Conservation (phyloP, 495 filamentous ascomycete genomes). For the Hypoxylon trugodes region DNA sequence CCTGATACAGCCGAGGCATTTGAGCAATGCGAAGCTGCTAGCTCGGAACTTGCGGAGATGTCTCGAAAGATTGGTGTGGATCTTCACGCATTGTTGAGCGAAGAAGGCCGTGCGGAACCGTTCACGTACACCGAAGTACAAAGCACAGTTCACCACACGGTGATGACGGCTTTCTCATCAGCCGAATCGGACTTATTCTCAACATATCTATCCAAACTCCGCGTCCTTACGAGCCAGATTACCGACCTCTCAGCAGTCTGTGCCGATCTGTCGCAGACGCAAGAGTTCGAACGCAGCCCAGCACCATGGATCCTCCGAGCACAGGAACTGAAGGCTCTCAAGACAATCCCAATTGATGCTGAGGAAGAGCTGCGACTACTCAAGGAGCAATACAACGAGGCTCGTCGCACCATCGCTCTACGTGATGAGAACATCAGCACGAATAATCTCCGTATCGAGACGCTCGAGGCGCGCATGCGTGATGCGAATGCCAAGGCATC, state of each 20-base stretch:
- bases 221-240: conserved; percentile 68
- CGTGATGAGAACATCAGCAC: conserved; percentile 75
- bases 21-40: conserved; percentile 67
- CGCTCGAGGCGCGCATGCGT: conserved; percentile 80
- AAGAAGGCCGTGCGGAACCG: conserved; percentile 76
- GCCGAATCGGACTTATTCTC: conserved; percentile 70
- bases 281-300: conserved; percentile 79
- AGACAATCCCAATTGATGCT: conserved; percentile 77
- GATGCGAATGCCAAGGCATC: conserved; percentile 77
- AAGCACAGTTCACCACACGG: conserved; percentile 65
- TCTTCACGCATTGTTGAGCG: conserved; percentile 69
- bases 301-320: conserved; percentile 88
- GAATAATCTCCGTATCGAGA: conserved; percentile 87
- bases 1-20: conserved; percentile 62
- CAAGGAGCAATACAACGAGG: conserved; percentile 75
- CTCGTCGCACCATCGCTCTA: conserved; percentile 67
- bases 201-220: conserved; percentile 71
- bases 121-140: conserved; percentile 73
- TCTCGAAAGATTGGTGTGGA: conserved; percentile 72
- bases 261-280: conserved; percentile 77
- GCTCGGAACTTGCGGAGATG: conserved; percentile 72
- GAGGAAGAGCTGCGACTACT: conserved; percentile 80
- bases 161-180: conserved; percentile 57
- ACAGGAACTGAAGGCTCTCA: conserved; percentile 77
- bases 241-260: conserved; percentile 77